Conservation (phyloP, 1,284 basidiomycete species). For the Anthracocystis walkeri region DNA sequence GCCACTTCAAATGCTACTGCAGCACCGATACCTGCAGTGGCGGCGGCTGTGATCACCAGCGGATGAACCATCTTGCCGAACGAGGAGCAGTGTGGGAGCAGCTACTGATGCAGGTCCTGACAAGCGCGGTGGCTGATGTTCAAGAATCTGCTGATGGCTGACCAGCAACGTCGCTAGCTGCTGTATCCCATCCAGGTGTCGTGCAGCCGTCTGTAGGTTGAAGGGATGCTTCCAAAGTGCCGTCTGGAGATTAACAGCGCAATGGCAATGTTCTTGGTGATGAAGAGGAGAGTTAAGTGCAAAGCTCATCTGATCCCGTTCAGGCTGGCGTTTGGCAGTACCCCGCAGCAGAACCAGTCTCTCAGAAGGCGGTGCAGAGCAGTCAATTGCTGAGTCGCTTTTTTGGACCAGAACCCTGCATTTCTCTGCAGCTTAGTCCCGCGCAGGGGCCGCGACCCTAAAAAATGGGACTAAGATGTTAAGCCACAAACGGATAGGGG, state of each 20-base stretch:
- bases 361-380: slow-evolving; percentile 11
- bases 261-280: background rate
- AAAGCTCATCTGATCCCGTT: background rate
- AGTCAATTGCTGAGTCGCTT: slow-evolving; percentile 15
- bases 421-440: slow-evolving; percentile 18
- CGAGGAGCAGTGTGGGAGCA: background rate
- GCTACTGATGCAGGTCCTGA: background rate
- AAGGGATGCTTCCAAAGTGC: background rate
- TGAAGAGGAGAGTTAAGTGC: background rate
- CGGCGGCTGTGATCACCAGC: slow-evolving; percentile 53
- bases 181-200: background rate
- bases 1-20: slow-evolving; percentile 57
- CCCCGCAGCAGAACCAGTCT: background rate
- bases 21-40: slow-evolving; percentile 49
- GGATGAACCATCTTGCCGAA: slow-evolving; percentile 50
- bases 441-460: slow-evolving; percentile 21
- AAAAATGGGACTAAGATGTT: no score
- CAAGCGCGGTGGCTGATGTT: background rate
- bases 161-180: background rate
- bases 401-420: slow-evolving; percentile 34
- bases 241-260: background rate
- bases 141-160: background rate
- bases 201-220: background rate
- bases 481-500: no score
- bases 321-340: background rate